Evolutionary conservation across 495 filamentous ascomycete genomes (phyloP), one percentile per base, ranked within the genome.

Genomic region (Aspergillus sclerotiicarbonarius): DNA sequence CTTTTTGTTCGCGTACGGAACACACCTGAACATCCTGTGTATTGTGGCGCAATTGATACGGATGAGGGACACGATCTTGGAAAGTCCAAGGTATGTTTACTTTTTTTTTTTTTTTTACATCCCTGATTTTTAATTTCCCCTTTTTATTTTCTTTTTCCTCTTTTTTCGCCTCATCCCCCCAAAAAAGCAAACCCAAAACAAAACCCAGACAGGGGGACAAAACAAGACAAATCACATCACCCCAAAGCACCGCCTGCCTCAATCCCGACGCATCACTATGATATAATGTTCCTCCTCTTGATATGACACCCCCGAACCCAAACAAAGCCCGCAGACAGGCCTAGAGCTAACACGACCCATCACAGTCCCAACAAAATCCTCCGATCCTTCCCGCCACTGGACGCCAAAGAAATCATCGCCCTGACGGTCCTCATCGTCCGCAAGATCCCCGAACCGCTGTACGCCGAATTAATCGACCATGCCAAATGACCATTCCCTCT

Each of bases 11-110:
- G 92, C 94, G 0, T 99, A 96, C 64, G 94, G 94, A 0, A 82
- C 90, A 33, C 95, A 98, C 72, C 67, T 98, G 47, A 99, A 99
- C 63, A 90, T 99, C 50, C 68, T 99, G 9, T 98, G 95, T 66
- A 96, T 99, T 61, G 95, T 98, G 21, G 91, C 92, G n/a, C 94
- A 99, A 72, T 76, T 99, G 49, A 83, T 96, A 41, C 82, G 94
- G 59, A 90, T 96, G 73, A 79, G 92, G 51, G 91, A 95, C 52
- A 84, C 86, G 46, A 84, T 99, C 53, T 73, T 98, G 59, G 82
- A 81, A 37, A 92, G 87, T 61, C 80, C 86, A 44, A 98, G 90
- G 94, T 96, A 78, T 61, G 78, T 33, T 15, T 54, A 20, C 18
- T 46, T 35, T 35, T 9, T 35, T 35, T 9, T 9, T 33, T 33